Conservation (phyloP, 169 alveolate species). For the Eimeria acervulina region DNA sequence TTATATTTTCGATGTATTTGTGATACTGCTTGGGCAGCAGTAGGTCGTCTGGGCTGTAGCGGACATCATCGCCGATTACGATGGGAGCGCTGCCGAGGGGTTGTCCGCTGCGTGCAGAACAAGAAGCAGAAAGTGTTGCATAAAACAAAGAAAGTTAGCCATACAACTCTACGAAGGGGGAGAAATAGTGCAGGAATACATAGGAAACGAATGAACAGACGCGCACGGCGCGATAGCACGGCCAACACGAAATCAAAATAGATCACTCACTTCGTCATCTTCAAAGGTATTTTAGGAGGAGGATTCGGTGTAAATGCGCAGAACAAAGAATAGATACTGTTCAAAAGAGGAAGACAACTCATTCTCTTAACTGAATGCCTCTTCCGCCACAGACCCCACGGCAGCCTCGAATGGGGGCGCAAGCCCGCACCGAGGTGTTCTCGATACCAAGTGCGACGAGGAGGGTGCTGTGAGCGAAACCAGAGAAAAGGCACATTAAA, state of each 20-base stretch:
- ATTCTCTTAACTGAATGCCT: background rate
- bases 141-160: background rate
- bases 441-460: background rate
- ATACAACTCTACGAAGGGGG: background rate
- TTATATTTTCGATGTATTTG: conserved; percentile 78
- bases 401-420: background rate
- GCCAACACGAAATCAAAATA: background rate
- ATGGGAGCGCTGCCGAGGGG: conserved; percentile 73
- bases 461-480: background rate
- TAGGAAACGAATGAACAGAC: background rate
- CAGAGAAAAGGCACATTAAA: background rate
- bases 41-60: conserved; percentile 64
- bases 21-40: conserved; percentile 76
- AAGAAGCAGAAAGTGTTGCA: background rate
- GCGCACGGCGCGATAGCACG: no score
- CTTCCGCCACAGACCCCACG: background rate
- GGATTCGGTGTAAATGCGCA: background rate
- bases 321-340: background rate
- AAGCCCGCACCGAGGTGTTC: conserved; percentile 25
- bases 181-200: no score
- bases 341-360: background rate
- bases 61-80: conserved; percentile 62
- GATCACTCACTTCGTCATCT: background rate
- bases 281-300: background rate
- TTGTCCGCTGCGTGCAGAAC: background rate